A percentile compares a stretch with the other conserved stretches of the same genome.
Conservation (phyloP, 306 rosid species). For the Quercus alba region DNA sequence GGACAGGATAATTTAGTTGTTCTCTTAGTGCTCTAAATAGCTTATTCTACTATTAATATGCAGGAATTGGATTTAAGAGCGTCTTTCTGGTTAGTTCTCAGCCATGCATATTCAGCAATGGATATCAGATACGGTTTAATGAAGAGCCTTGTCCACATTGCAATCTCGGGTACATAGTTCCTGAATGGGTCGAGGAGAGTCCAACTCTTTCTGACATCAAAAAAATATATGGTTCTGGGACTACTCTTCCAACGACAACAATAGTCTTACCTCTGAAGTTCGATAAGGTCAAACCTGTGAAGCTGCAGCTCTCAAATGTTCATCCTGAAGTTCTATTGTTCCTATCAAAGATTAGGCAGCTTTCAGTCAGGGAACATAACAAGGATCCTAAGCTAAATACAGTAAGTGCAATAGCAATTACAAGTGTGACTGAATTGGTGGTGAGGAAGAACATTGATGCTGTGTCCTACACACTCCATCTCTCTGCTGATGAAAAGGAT, state of each 20-base stretch:
- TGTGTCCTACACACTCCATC: constrained; percentile 59
- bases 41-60: constrained; percentile 11
- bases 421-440: constrained; percentile 39
- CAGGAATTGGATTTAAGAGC: constrained; percentile 96
- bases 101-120: constrained; percentile 77
- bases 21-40: not conserved
- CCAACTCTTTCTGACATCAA: constrained; percentile 44
- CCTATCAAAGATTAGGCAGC: constrained; percentile 60
- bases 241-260: constrained; percentile 54
- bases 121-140: constrained; percentile 66
- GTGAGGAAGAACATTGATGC: constrained; percentile 63
- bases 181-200: constrained; percentile 79
- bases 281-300: constrained; percentile 59
- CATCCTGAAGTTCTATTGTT: constrained; percentile 71
- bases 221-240: constrained; percentile 39
- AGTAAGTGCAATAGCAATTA: constrained; percentile 51
- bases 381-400: constrained; percentile 36
- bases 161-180: constrained; percentile 73
- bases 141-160: constrained; percentile 72
- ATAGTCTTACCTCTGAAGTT: constrained; percentile 64
- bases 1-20: not conserved
- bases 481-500: constrained; percentile 37
- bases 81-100: constrained; percentile 65
- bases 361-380: constrained; percentile 55
- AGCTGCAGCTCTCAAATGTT: constrained; percentile 59